Evolutionary conservation across 179 eudicot genomes (phyloP), one percentile per base, ranked within the genome.

Genomic region (Heliamphora pulchella): DNA sequence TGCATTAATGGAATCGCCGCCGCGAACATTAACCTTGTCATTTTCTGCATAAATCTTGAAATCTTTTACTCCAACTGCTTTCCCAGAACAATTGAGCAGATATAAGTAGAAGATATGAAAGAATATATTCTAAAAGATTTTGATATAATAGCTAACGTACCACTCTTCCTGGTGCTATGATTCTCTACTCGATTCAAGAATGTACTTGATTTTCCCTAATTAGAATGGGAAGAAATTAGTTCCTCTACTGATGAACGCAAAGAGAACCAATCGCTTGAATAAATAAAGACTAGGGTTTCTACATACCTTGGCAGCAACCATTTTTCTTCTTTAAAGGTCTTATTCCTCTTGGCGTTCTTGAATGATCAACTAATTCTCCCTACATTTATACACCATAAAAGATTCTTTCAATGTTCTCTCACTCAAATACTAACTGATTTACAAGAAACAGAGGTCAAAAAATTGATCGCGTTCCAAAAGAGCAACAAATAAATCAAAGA

Each of bases 31-130:
- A 50, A 68, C 79, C 76, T 50, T 79, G 17, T 81, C 85, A 31
- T 65, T 86, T 22, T 91, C 92, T 18, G 85, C 85, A 81, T 86
- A 88, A 75, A 91, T 81, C 91, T 89, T 89, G 78, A 91, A 88
- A 84, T 80, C 80, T 74, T 80, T 87, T 0, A 73, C 69, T 76
- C 80, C 85, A 75, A 51, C 91, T 90, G 81, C 80, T 74, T 65
- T 11, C 59, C 31, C 57, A 69, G 48, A 84, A 59, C 17, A 80
- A 80, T 43, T n/a, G 58, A 63, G 55, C 15, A n/a, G 18, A 41
- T 4, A 41, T 4, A 9, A 68, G 58, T 5, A 67, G 39, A 73
- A 64, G 20, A 50, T n/a, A 75, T n/a, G 22, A 53, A 31, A 68
- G 74, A 79, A 59, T 15, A 3, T 69, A 69, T 17, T 43, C 15